Percentiles rank a stretch among this genome's conserved stretches.
phyloP scores from a whole-genome alignment of 495 filamentous ascomycete species.

The Lophiostoma macrostomum region DNA sequence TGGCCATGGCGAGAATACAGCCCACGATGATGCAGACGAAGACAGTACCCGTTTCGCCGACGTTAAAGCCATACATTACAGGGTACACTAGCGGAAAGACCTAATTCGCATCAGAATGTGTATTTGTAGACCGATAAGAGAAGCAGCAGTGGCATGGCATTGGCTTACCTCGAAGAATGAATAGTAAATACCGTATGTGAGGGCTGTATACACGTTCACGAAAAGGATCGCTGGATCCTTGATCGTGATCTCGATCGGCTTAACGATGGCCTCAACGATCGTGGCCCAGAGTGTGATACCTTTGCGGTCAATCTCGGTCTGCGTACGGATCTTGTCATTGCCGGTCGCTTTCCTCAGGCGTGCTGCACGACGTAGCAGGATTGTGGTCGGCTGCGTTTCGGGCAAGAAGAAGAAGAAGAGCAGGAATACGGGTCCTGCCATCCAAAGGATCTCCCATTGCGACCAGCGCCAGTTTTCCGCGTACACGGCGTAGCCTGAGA shows the following conservation, averaged over 20 bases:
- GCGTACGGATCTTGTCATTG: constrained; percentile 29
- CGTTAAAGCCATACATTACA: constrained; percentile 55
- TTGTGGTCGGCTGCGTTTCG: constrained; percentile 49
- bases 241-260: constrained; percentile 58
- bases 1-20: constrained; percentile 50
- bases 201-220: constrained; percentile 57
- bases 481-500: constrained; percentile 54
- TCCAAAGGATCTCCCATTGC: constrained; percentile 45
- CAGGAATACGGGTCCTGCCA: constrained; percentile 44
- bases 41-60: constrained; percentile 58
- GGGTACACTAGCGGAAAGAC: constrained; percentile 66
- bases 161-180: constrained; percentile 56
- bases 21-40: constrained; percentile 61
- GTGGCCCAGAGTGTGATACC: constrained; percentile 45
- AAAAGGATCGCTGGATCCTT: constrained; percentile 61
- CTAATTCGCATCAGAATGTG: background rate
- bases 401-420: constrained; percentile 52
- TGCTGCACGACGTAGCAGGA: constrained; percentile 51
- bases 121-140: background rate
- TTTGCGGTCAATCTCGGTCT: constrained; percentile 36
- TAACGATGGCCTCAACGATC: constrained; percentile 54
- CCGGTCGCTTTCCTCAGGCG: constrained; percentile 47
- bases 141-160: background rate
- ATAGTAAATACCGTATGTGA: constrained; percentile 65
- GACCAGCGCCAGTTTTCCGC: constrained; percentile 36